Percentiles rank a stretch among this genome's conserved stretches.
These are phyloP conservation scores for Moesziomyces sp. DNA, from an alignment of 1,284 basidiomycete species.

Conservation along the genomic window DNA sequence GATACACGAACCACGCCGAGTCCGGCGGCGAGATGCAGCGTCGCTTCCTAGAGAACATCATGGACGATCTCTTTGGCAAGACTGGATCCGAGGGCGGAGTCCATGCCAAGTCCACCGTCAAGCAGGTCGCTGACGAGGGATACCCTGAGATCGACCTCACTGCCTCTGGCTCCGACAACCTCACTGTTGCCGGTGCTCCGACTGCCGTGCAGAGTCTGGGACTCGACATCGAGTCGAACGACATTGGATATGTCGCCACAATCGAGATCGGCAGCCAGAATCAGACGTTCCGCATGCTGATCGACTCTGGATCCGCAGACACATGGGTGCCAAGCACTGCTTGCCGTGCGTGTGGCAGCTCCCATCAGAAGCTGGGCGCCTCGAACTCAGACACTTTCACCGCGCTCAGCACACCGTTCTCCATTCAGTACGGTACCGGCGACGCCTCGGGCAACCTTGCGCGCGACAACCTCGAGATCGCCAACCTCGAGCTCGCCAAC, in stretches of 20 bases:
- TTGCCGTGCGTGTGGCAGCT: slow-evolving; percentile 47
- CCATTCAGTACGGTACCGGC: slow-evolving; percentile 80
- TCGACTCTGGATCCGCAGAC: slow-evolving; percentile 85
- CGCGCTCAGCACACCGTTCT: slow-evolving; percentile 72
- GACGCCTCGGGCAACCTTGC: slow-evolving; percentile 76
- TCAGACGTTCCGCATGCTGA: slow-evolving; percentile 76
- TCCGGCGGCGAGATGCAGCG: slow-evolving; percentile 24
- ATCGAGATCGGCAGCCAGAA: slow-evolving; percentile 83
- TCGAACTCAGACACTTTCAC: slow-evolving; percentile 77
- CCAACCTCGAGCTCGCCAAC: slow-evolving; percentile 74
- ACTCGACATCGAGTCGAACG: slow-evolving; percentile 77
- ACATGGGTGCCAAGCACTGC: slow-evolving; percentile 73
- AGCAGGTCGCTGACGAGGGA: slow-evolving; percentile 17
- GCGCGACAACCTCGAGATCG: slow-evolving; percentile 77
- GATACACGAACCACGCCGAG: slow-evolving; percentile 25
- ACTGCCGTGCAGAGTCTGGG: slow-evolving; percentile 75
- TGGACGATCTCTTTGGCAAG: slow-evolving; percentile 33
- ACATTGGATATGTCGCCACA: slow-evolving; percentile 77
- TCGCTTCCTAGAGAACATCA: slow-evolving; percentile 28
- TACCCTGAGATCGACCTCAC: slow-evolving; percentile 22
- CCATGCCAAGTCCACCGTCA: slow-evolving; percentile 18
- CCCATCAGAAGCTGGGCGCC: slow-evolving; percentile 77
- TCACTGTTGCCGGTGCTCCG: slow-evolving; percentile 60
- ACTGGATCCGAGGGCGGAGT: slow-evolving; percentile 18
- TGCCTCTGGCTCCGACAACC: slow-evolving; percentile 37